A percentile compares a stretch with the other conserved stretches of the same genome.
phyloP scores from a whole-genome alignment of 331 rosid genomes.

The Dryas integrifolia region DNA sequence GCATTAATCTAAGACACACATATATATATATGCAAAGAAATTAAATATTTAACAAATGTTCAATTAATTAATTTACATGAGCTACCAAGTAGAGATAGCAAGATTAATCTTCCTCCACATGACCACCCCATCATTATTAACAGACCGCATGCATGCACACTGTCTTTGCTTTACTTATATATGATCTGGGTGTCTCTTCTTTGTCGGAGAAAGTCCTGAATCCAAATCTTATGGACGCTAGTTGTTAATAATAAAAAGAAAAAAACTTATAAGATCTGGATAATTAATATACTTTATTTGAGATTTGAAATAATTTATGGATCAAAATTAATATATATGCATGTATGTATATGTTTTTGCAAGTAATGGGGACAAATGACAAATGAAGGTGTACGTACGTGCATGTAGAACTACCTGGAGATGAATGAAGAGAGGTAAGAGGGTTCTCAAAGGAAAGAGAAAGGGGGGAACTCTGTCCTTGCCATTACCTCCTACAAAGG shows the following conservation, averaged over 20 bases:
- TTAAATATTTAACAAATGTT: not conserved
- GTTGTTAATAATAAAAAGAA: no score
- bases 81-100: not conserved
- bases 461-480: slow-evolving; percentile 34
- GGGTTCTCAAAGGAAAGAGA: slow-evolving; percentile 37
- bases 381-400: not conserved
- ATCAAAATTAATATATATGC: no score
- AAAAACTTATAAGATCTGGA: no score
- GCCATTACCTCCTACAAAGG: slow-evolving; percentile 67
- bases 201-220: no score
- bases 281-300: no score
- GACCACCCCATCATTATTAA: not conserved
- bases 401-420: slow-evolving; percentile 1
- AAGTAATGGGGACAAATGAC: no score
- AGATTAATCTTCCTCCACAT: not conserved
- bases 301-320: no score
- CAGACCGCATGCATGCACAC: no score
- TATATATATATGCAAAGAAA: not conserved
- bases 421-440: slow-evolving; percentile 8
- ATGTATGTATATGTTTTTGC: no score
- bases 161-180: no score
- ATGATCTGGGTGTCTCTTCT: no score
- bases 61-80: not conserved
- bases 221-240: no score
- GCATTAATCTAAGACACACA: not conserved